phyloP scores from a whole-genome alignment of 805 yeast species.

The Jamesozyma piceae region DNA sequence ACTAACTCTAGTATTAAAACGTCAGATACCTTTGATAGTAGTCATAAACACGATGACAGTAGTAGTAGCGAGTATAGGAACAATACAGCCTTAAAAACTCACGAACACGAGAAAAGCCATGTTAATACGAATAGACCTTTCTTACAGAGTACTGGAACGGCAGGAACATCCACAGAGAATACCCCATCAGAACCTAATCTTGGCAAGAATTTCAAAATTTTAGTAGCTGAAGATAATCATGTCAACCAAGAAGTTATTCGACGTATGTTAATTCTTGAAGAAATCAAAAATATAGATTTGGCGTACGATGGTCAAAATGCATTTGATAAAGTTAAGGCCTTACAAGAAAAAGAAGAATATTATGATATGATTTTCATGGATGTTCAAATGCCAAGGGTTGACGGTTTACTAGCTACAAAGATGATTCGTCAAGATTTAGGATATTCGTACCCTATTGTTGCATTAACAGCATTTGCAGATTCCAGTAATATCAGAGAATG shows the following conservation, averaged over 20 bases:
- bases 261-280: constrained; percentile 81
- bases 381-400: constrained; percentile 92
- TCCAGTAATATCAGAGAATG: constrained; percentile 82
- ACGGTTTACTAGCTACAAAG: constrained; percentile 78
- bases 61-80: neutral
- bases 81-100: neutral
- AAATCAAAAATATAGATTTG: constrained; percentile 56
- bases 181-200: constrained; percentile 19
- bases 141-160: constrained; percentile 35
- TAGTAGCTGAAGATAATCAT: constrained; percentile 89
- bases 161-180: constrained; percentile 23
- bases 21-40: neutral
- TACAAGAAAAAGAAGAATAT: constrained; percentile 32
- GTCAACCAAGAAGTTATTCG: constrained; percentile 92
- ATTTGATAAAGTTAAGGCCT: constrained; percentile 49
- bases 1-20: neutral
- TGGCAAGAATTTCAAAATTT: constrained; percentile 32
- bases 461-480: constrained; percentile 92
- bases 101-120: constrained; percentile 9
- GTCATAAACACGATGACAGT: neutral
- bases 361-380: constrained; percentile 89
- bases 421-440: constrained; percentile 55
- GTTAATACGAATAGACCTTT: constrained; percentile 28
- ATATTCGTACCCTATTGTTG: constrained; percentile 72
- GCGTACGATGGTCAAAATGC: constrained; percentile 93